phyloP scores from a whole-genome alignment of 306 rosid genomes.

The Quercus glauca region DNA sequence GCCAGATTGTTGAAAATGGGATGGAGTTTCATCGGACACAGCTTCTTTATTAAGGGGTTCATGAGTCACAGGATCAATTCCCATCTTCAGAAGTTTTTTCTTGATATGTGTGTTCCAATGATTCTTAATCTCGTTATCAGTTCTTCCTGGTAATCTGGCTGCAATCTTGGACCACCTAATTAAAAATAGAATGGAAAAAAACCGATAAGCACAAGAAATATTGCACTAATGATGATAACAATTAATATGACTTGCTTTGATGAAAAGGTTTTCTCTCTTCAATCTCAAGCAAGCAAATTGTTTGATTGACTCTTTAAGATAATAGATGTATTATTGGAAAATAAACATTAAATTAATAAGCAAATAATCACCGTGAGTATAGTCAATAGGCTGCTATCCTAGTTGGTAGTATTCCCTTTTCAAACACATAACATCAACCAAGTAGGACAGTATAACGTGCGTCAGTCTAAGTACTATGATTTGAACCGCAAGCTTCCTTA shows the following conservation, averaged over 20 bases:
- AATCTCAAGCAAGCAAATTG: not conserved
- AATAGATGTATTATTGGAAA: too few relatives aligned
- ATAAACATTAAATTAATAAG: too few relatives aligned
- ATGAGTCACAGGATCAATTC: slow-evolving; percentile 86
- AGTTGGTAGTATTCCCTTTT: not conserved
- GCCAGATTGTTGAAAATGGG: slow-evolving; percentile 27
- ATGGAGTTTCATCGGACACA: slow-evolving; percentile 26
- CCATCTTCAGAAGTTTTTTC: slow-evolving; percentile 86
- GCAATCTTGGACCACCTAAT: slow-evolving; percentile 95
- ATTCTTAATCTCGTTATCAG: slow-evolving; percentile 88
- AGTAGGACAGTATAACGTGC: too few relatives aligned
- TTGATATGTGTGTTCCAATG: slow-evolving; percentile 96
- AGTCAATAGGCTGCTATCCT: too few relatives aligned
- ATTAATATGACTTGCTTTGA: not conserved
- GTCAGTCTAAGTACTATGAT: too few relatives aligned
- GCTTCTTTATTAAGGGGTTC: slow-evolving; percentile 59
- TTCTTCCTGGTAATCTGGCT: slow-evolving; percentile 78
- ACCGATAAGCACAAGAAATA: not conserved
- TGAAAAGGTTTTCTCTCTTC: not conserved
- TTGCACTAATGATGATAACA: not conserved
- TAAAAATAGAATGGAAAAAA: not conserved
- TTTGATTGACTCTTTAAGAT: too few relatives aligned
- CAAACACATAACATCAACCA: not conserved
- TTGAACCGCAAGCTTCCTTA: too few relatives aligned
- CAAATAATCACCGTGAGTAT: too few relatives aligned